phyloP scores from a whole-genome alignment of 352 stramenopile species.

The Saprolegnia diclina region DNA sequence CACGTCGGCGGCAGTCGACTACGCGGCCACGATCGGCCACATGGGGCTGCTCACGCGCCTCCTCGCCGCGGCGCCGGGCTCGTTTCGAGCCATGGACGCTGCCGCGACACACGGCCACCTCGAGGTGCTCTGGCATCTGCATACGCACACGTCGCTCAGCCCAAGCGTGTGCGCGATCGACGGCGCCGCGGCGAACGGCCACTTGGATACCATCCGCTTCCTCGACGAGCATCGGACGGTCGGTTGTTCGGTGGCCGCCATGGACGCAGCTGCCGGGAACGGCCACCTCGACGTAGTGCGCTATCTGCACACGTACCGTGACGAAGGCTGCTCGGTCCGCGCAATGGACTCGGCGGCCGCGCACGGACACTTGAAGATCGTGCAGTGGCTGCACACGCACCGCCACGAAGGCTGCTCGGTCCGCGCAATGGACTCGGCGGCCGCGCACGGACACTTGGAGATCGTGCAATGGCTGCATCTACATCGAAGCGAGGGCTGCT shows the following conservation, averaged over 20 bases:
- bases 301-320: constrained; percentile 20
- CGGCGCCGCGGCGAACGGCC: background rate
- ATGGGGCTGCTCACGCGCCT: constrained; percentile 11
- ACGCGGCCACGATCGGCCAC: constrained; percentile 9
- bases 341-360: constrained; percentile 23
- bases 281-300: constrained; percentile 2
- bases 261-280: constrained; percentile 11
- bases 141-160: constrained; percentile 31
- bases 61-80: background rate
- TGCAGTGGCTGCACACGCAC: constrained; percentile 19
- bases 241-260: constrained; percentile 1
- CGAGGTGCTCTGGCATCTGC: constrained; percentile 34
- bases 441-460: constrained; percentile 24
- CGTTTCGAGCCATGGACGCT: constrained; percentile 34
- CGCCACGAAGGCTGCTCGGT: constrained; percentile 17
- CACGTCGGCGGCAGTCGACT: constrained; percentile 8
- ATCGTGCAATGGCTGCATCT: constrained; percentile 25
- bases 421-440: constrained; percentile 15
- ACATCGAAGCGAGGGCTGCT: constrained; percentile 19
- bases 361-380: constrained; percentile 7
- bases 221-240: constrained; percentile 4
- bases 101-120: constrained; percentile 35
- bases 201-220: constrained; percentile 14
- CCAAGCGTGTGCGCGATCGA: background rate
- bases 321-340: constrained; percentile 16